Conservation (phyloP, 2,329 filamentous ascomycete genomes). For the Colletotrichum sansevieriae region DNA sequence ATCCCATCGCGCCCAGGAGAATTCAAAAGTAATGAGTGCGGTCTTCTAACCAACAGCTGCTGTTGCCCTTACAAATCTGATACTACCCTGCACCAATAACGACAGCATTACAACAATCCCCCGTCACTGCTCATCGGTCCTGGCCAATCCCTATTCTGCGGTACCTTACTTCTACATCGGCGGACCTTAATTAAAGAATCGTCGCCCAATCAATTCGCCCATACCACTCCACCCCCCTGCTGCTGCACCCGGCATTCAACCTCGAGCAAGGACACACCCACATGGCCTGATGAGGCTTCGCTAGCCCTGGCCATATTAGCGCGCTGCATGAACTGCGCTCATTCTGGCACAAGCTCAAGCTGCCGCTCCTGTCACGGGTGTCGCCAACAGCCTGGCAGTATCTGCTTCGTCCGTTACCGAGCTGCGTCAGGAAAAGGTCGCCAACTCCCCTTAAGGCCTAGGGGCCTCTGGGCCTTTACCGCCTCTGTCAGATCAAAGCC, state of each 20-base stretch:
- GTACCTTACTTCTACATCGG: slow-evolving; percentile 31
- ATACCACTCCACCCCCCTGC: slow-evolving; percentile 22
- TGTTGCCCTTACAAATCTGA: neutral
- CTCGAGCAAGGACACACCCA: slow-evolving; percentile 42
- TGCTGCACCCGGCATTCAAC: slow-evolving; percentile 41
- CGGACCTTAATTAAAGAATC: slow-evolving; percentile 37
- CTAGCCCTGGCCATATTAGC: slow-evolving; percentile 33
- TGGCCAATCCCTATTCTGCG: slow-evolving; percentile 31
- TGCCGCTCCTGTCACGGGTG: neutral
- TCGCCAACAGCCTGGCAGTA: too few species aligned
- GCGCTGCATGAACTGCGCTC: slow-evolving; percentile 22
- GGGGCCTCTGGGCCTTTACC: slow-evolving; percentile 1
- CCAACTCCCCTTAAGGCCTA: neutral
- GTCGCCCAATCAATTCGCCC: slow-evolving; percentile 36
- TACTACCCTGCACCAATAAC: neutral
- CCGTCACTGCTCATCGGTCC: slow-evolving; percentile 11
- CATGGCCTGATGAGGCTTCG: slow-evolving; percentile 39
- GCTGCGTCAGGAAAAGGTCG: slow-evolving; percentile 35
- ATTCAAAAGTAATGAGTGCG: neutral
- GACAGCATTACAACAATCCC: slow-evolving; percentile 20
- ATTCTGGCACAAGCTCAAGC: too few species aligned
- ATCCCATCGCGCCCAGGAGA: slow-evolving; percentile 1
- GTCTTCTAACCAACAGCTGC: neutral
- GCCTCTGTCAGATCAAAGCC: slow-evolving; percentile 29
- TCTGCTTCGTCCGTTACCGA: neutral